Base-by-base conservation (phyloP, 2,329 filamentous ascomycete species). In the Claviceps sorghi region DNA sequence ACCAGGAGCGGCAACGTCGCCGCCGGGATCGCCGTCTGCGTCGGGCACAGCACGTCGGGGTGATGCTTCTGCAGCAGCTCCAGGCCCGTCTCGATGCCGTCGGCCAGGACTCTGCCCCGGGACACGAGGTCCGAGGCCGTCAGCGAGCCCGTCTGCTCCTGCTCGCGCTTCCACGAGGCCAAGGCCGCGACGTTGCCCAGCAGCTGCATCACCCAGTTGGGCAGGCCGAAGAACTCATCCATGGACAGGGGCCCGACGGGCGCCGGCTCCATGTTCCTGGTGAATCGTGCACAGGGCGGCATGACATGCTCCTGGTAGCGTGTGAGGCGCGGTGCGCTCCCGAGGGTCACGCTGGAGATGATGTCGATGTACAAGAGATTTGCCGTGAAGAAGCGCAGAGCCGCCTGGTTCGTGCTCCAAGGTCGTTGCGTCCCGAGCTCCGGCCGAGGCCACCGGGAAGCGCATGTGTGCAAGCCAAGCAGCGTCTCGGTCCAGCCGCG, bases 171-270 rank as follows among this genome's bases (percentile, higher is more conserved):
- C 73, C 75, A 80, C 1, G 72, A 68, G 50, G 78, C 72, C 7
- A 84, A 67, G 0, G 69, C 62, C 15, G 78, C 68, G 47, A 79
- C 73, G 21, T 78, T 72, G 13, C 72, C 74, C 44, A 84, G 70
- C n/a, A 72, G 65, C 46, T 76, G 64, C 46, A 83, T 57, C 1
- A 73, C 72, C 76, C 77, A 79, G 61, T 81, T 82, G 45, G 77
- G 67, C 54, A 78, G 69, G 2, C 80, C 79, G 42, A 77, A 63
- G 48, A 78, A 73, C 34, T 74, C 70, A 48, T 75, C 72, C 52
- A 82, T 67, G 49, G 67, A 65, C 41, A 75, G 62, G 1, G 62
- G 64, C 0, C 64, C 62, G 1, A 60, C 58, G 11, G 58, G 52
- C 11, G 58, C 56, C 10, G 60, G 55, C 32, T 58, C 55, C 6